Conservation (phyloP, 140 eudicot species). For the Stevia rebaudiana region DNA sequence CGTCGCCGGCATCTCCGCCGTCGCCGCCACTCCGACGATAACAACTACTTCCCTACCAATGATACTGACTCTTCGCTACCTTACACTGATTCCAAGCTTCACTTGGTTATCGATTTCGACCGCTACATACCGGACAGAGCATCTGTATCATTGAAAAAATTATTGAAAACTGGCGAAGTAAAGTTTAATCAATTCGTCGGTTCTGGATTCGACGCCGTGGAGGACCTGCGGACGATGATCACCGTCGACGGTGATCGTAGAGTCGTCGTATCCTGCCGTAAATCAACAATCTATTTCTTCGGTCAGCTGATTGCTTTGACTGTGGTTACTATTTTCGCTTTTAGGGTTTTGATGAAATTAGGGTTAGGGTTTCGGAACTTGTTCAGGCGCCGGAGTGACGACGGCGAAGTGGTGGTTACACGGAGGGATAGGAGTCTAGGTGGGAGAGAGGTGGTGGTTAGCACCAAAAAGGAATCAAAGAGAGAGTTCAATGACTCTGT, state of each 20-base stretch:
- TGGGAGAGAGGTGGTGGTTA: slow-evolving; percentile 65
- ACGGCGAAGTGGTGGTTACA: slow-evolving; percentile 37
- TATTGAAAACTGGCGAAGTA: slow-evolving; percentile 16
- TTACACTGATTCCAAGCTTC: slow-evolving; percentile 43
- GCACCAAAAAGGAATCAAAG: slow-evolving; percentile 25
- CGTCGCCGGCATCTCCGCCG: slow-evolving; percentile 52
- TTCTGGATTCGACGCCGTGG: slow-evolving; percentile 48
- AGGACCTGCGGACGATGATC: slow-evolving; percentile 47
- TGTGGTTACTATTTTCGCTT: slow-evolving; percentile 30
- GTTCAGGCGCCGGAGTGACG: slow-evolving; percentile 18
- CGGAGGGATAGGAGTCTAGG: slow-evolving; percentile 60
- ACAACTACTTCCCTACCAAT: slow-evolving; percentile 22
- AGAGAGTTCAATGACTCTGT: slow-evolving; percentile 8
- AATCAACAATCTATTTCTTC: slow-evolving; percentile 49
- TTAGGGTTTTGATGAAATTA: slow-evolving; percentile 41
- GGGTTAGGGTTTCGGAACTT: slow-evolving; percentile 41
- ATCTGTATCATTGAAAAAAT: slow-evolving; percentile 24
- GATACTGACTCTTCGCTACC: slow-evolving; percentile 19
- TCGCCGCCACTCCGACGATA: slow-evolving; percentile 24
- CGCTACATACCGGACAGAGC: slow-evolving; percentile 29
- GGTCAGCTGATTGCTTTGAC: slow-evolving; percentile 31
- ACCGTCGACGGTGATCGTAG: slow-evolving; percentile 30
- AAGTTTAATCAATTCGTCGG: slow-evolving; percentile 35
- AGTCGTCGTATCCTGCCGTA: slow-evolving; percentile 53
- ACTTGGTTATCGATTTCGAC: slow-evolving; percentile 35